A percentile compares a stretch with the other conserved stretches of the same genome.
Conservation (phyloP, 2,329 filamentous ascomycete species). For the Fonsecaea erecta region DNA sequence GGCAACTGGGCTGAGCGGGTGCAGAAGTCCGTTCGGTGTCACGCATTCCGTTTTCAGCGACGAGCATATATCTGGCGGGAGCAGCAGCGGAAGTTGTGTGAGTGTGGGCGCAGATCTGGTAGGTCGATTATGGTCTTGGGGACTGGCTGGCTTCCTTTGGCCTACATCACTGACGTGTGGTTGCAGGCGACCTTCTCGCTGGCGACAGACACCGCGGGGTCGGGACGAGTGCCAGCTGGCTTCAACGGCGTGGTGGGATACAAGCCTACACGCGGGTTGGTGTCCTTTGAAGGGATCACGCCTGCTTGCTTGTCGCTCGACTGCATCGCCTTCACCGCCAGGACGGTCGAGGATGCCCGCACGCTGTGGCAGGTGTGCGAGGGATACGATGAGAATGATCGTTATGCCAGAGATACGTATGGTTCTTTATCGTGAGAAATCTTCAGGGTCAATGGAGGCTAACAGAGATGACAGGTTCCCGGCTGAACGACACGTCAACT, state of each 20-base stretch:
- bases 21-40: conserved; percentile 62
- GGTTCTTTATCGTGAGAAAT: background rate
- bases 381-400: conserved; percentile 55
- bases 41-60: conserved; percentile 57
- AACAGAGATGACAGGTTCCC: conserved; percentile 26
- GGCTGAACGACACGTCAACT: conserved; percentile 39
- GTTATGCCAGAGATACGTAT: conserved; percentile 54
- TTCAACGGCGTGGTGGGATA: conserved; percentile 40
- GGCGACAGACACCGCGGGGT: conserved; percentile 45
- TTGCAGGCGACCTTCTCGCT: conserved; percentile 55
- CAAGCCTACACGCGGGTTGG: conserved; percentile 39
- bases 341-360: conserved; percentile 56
- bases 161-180: background rate
- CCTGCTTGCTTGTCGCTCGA: conserved; percentile 62
- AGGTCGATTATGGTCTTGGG: background rate
- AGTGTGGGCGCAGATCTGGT: conserved; percentile 59
- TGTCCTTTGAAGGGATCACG: conserved; percentile 38
- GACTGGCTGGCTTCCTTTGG: too few species aligned
- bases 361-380: conserved; percentile 56
- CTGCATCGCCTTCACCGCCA: conserved; percentile 57
- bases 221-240: conserved; percentile 39
- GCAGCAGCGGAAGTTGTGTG: conserved; percentile 61
- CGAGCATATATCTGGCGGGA: conserved; percentile 61
- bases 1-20: conserved; percentile 65
- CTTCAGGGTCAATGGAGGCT: background rate